Base-by-base conservation (phyloP, 2,329 filamentous ascomycete species). In the Colletotrichum sp. region DNA sequence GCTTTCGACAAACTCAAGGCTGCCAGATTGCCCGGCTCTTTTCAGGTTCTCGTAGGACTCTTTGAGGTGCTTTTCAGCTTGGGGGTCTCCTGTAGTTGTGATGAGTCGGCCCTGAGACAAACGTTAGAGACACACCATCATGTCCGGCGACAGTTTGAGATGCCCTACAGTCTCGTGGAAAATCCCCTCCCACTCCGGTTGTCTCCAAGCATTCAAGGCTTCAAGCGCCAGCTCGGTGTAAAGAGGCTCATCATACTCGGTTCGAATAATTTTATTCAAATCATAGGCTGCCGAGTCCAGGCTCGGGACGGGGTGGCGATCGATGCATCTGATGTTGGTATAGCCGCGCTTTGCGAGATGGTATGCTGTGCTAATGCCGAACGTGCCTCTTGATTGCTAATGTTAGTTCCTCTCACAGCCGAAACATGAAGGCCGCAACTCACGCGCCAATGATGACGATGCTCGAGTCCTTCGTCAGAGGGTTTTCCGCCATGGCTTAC, bases 391-490 rank as follows among this genome's bases (percentile, higher is more conserved):
- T 57, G 2, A 30, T 8, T 49, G 15, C 3, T 3, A 8, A 26
- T 26, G 28, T 39, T 24, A 13, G 10, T 15, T 16, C 15, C 10
- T 18, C 3, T 5, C 2, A 28, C 5, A 24, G 6, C 36, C 16
- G 15, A 30, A 52, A 0, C 9, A 32, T 44, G 34, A 24, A 26
- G 21, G 16, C 10, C 10, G 15, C 6, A 44, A 76, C 75, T 72
- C 5, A 78, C 77, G 77, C 69, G 49, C 77, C 77, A 21, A 77
- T 73, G 55, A 78, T 78, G 24, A 74, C 66, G 32, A 78, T 78
- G 62, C 63, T 77, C 5, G 72, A 66, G 18, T 24, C 12, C 18
- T 65, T 76, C 9, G 57, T 55, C 5, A 72, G 64, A 44, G 73
- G 10, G 8, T 4, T 24, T 21, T 57, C 8, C 15, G 63, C 34